Evolutionary conservation across 371 early-diverging fungal species (phyloP), one percentile per base, ranked within the genome.

Genomic region (Umbelopsis sp.): DNA sequence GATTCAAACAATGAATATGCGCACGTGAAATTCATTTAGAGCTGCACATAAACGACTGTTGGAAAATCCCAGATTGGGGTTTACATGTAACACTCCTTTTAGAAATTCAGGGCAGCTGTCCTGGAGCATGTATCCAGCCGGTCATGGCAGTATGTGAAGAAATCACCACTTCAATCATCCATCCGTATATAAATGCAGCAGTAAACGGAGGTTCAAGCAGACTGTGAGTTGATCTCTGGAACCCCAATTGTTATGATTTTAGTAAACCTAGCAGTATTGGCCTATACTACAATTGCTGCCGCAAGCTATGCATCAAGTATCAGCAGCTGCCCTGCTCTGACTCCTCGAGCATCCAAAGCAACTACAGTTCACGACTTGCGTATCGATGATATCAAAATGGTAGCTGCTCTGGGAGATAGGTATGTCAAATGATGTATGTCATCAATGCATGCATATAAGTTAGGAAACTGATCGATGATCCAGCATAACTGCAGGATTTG

Each of bases 401-500:
- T 74, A 20, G 74, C 69, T 20, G 68, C 70, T 32, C 37, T 76
- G 12, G 76, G 76, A 2, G 76, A 76, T 48, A 76, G 76, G 74
- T 76, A 65, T 24, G 1, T 18, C 25, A 48, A 22, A 41, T 22
- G 52, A 1, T 51, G 20, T 51, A 0, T 11, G 4, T 12, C 24
- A 25, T 11, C 12, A 12, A 51, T 24, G 24, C 29, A 9, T 29
- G 20, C 44, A 1, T 29, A 29, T 25, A 11, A 62, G 22, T 44
- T 41, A 63, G 46, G 12, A 44, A 25, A 41, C 12, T 45, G 52
- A 52, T 51, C 0, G 20, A 4, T 14, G 12, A 22, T 20, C 57
- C 20, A 80, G 81, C 70, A 76, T 79, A 50, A 79, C 77, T 53
- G 76, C 81, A 11, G 81, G 77, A 12, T 79, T 74, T 65, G 76